Evolutionary conservation across 2,329 filamentous ascomycete genomes (phyloP).

Genomic region (Fusarium denticulatum): DNA sequence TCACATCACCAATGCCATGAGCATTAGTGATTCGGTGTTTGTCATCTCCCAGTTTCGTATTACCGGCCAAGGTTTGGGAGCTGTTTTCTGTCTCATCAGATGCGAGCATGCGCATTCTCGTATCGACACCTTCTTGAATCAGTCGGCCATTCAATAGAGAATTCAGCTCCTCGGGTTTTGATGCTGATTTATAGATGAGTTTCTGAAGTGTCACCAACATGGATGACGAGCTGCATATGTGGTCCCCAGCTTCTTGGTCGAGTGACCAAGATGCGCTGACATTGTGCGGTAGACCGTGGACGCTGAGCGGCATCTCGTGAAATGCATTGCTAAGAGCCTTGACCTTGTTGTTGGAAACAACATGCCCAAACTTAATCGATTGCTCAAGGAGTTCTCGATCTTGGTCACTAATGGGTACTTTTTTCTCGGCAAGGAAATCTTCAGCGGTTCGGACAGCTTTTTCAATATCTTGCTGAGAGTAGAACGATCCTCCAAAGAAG

Average conservation of each 20-base stretch:
- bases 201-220: constrained; percentile 64
- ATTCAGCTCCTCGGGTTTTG: constrained; percentile 56
- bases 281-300: constrained; percentile 72
- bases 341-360: constrained; percentile 67
- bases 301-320: constrained; percentile 81
- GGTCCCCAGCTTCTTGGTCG: constrained; percentile 60
- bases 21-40: constrained; percentile 48
- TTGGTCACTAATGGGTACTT: constrained; percentile 65
- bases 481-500: constrained; percentile 86
- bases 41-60: constrained; percentile 56
- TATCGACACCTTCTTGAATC: constrained; percentile 52
- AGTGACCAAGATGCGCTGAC: constrained; percentile 75
- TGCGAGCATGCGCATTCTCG: constrained; percentile 48
- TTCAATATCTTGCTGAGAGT: constrained; percentile 69
- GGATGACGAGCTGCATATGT: constrained; percentile 59
- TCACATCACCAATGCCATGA: constrained; percentile 41
- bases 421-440: constrained; percentile 72
- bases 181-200: constrained; percentile 58
- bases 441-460: constrained; percentile 73
- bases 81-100: constrained; percentile 15
- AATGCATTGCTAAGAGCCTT: constrained; percentile 74
- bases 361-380: constrained; percentile 72
- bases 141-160: constrained; percentile 59
- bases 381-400: constrained; percentile 70
- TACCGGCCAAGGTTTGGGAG: constrained; percentile 51